Base-by-base conservation (phyloP, 192 early-diverging fungal genomes). In the Gonapodya prolifera region DNA sequence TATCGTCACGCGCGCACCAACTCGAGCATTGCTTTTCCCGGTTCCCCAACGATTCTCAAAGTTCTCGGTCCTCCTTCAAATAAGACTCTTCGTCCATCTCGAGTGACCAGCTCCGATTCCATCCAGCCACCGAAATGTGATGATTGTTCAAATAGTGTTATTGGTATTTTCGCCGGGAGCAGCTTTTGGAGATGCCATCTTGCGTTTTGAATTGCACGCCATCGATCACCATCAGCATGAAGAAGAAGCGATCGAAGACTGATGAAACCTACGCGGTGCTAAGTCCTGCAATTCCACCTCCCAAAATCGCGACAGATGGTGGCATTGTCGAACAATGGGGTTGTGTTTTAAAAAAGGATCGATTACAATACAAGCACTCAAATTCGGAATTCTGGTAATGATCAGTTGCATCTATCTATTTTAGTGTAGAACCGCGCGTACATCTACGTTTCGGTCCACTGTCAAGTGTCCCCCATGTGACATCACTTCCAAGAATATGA, bases 281-380 rank as follows among this genome's bases (percentile, higher is more conserved):
- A 23, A 98, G 89, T 17, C 95, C 95, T 29, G 91, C 91, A 79
- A 99, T 92, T 33, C 97, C 97, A 34, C 94, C 95, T 34, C 96
- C 96, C 1, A 98, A 83, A n/a, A 98, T 90, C 1, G 88, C 87
- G 79, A 94, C 84, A 70, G 80, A 80, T 2, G 80, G 80, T 74
- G 79, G 33, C 75, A 30, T 34, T 31, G 69, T n/a, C n/a, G 45
- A n/a, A 69, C 45, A 69, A 69, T 8, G 13, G 45, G 13, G 45
- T 16, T 69, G 13, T 8, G 13, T 8, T 16, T 69, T 69, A 8
- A 16, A 16, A n/a, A 69, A 16, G n/a, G 45, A 16, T n/a, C 45
- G 45, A 8, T 69, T 69, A 8, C 45, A 69, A 69, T n/a, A 16
- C 8, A 8, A 69, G n/a, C 8, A 16, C 45, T 8, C 13, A 69